Conservation (phyloP, 495 filamentous ascomycete species). For the Tuber indicum region DNA sequence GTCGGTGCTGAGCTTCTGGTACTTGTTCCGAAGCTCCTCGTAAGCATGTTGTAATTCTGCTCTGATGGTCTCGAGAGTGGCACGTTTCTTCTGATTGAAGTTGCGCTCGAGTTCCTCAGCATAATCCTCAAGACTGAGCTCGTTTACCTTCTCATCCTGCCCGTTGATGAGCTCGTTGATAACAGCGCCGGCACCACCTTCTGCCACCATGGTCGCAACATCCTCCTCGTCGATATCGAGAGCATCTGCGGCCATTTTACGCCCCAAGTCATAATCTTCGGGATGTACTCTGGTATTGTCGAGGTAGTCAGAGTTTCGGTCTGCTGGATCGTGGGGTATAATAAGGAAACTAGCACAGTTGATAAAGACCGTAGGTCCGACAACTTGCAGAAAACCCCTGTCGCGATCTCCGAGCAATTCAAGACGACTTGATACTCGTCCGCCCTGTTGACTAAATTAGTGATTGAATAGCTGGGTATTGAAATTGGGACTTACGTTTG, state of each 20-base stretch:
- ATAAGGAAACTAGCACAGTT: constrained; percentile 94
- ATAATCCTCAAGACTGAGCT: constrained; percentile 92
- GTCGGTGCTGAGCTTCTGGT: constrained; percentile 61
- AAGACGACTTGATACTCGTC: constrained; percentile 68
- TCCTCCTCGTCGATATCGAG: constrained; percentile 95
- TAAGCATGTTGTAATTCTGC: constrained; percentile 88
- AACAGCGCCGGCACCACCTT: constrained; percentile 78
- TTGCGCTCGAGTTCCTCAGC: constrained; percentile 91
- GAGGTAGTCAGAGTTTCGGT: constrained; percentile 75
- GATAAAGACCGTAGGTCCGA: constrained; percentile 85
- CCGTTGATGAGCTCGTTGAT: constrained; percentile 88
- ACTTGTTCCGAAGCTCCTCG: constrained; percentile 83
- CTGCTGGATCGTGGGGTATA: constrained; percentile 74
- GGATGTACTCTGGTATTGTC: constrained; percentile 96
- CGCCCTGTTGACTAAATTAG: constrained; percentile 49
- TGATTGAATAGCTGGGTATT: background rate
- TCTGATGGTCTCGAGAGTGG: constrained; percentile 91
- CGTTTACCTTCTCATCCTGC: constrained; percentile 88
- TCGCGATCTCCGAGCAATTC: constrained; percentile 83
- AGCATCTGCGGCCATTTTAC: constrained; percentile 97
- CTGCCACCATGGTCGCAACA: constrained; percentile 84
- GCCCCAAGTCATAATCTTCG: constrained; percentile 93
- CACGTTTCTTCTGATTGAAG: constrained; percentile 87
- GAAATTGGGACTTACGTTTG: constrained; percentile 48
- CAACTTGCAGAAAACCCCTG: constrained; percentile 65